Evolutionary conservation across 2,329 filamentous ascomycete genomes (phyloP).

Genomic region (Fusarium buxicola): DNA sequence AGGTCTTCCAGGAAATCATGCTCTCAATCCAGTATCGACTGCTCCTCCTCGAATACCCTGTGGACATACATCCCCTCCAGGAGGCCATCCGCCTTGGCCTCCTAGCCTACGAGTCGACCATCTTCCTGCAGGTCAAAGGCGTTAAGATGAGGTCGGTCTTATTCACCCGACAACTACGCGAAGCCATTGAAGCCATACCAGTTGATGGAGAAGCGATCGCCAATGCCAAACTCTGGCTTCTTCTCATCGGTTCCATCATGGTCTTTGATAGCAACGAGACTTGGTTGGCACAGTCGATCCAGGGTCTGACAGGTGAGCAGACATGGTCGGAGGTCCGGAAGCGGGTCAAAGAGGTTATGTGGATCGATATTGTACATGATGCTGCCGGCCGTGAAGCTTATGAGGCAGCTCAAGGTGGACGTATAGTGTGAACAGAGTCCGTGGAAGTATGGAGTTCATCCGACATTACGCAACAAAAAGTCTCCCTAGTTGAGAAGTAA

Average conservation of each 20-base stretch:
- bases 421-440: not conserved
- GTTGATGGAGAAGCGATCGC: constrained; percentile 4
- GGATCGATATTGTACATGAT: constrained; percentile 46
- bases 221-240: constrained; percentile 45
- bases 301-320: constrained; percentile 16
- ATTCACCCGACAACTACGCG: constrained; percentile 23
- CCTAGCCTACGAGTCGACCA: constrained; percentile 46
- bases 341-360: constrained; percentile 39
- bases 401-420: not conserved
- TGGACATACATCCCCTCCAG: constrained; percentile 19
- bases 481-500: no score
- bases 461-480: no score
- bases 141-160: constrained; percentile 29
- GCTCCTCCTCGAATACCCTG: constrained; percentile 38
- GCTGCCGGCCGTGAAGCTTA: constrained; percentile 17
- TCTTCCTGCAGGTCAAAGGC: constrained; percentile 42
- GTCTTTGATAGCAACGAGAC: constrained; percentile 35
- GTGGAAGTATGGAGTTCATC: no score
- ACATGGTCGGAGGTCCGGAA: constrained; percentile 42
- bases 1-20: constrained; percentile 47
- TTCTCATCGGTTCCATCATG: constrained; percentile 42
- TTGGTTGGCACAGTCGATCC: constrained; percentile 41
- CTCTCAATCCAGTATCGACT: constrained; percentile 49
- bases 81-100: constrained; percentile 46
- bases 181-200: constrained; percentile 22